A percentile compares a stretch with the other conserved stretches of the same genome.
Evolutionary conservation across 164 flowering plant species (phyloP).

Genomic region (Malania oleifera): DNA sequence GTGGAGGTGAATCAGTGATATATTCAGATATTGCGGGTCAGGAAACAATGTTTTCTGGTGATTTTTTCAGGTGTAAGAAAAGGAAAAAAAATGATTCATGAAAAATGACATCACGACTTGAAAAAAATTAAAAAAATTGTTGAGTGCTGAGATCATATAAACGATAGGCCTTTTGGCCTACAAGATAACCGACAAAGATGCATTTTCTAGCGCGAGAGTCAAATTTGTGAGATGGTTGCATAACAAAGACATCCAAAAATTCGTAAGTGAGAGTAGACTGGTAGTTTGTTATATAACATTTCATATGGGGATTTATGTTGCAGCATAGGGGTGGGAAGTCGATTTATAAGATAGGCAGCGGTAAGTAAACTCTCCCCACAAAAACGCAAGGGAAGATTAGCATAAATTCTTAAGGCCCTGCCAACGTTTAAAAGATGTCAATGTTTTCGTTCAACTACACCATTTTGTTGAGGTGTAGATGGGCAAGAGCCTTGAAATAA

Average conservation of each 20-base stretch:
- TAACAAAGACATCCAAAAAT: neutral
- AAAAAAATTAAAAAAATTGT: neutral
- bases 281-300: neutral
- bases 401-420: neutral
- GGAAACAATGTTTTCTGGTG: neutral
- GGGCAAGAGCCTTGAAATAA: conserved; percentile 2
- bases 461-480: conserved; percentile 1
- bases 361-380: neutral
- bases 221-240: neutral
- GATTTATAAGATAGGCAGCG: neutral
- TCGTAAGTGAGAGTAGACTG: neutral
- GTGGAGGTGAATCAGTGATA: neutral
- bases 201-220: neutral
- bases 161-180: neutral
- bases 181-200: neutral
- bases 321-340: neutral
- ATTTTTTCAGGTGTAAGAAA: neutral
- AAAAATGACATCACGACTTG: neutral
- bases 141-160: neutral
- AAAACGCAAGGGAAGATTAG: neutral
- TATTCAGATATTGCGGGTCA: neutral
- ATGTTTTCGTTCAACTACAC: neutral
- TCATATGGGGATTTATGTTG: neutral
- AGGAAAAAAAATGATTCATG: neutral
- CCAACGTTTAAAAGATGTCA: neutral